phyloP scores from a whole-genome alignment of 768 basidiomycete species.

The Suillus tomentosus region DNA sequence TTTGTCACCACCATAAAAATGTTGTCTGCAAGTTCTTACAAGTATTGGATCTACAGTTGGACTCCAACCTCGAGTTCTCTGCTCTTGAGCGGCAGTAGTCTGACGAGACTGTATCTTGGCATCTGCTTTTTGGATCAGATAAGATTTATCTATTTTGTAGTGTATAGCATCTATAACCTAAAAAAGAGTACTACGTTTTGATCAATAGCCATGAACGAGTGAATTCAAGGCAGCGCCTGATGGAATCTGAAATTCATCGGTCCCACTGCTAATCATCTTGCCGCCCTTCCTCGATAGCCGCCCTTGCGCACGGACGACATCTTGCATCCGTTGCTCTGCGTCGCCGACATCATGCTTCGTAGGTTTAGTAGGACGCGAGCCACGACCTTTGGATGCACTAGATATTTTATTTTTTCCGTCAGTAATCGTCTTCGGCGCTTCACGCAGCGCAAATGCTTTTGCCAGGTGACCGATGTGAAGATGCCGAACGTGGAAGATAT shows the following conservation, averaged over 20 bases:
- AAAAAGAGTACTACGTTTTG: neutral
- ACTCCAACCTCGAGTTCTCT: no score
- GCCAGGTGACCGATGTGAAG: slow-evolving; percentile 94
- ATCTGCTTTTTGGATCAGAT: no score
- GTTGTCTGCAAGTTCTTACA: no score
- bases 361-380: slow-evolving; percentile 11
- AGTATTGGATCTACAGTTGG: no score
- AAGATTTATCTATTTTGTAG: no score
- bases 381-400: slow-evolving; percentile 12
- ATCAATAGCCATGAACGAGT: slow-evolving; percentile 40
- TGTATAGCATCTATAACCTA: no score
- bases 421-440: slow-evolving; percentile 60
- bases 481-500: slow-evolving; percentile 94
- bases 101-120: no score
- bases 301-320: slow-evolving; percentile 81
- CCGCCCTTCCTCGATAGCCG: slow-evolving; percentile 80
- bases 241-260: slow-evolving; percentile 79
- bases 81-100: no score
- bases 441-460: slow-evolving; percentile 88
- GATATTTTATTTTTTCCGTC: slow-evolving; percentile 24
- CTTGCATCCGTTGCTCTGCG: slow-evolving; percentile 84
- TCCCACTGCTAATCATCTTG: slow-evolving; percentile 64
- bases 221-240: slow-evolving; percentile 63
- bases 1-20: no score
- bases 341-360: slow-evolving; percentile 36